phyloP scores from a whole-genome alignment of 495 filamentous ascomycete genomes.

The Neurospora sp. region DNA sequence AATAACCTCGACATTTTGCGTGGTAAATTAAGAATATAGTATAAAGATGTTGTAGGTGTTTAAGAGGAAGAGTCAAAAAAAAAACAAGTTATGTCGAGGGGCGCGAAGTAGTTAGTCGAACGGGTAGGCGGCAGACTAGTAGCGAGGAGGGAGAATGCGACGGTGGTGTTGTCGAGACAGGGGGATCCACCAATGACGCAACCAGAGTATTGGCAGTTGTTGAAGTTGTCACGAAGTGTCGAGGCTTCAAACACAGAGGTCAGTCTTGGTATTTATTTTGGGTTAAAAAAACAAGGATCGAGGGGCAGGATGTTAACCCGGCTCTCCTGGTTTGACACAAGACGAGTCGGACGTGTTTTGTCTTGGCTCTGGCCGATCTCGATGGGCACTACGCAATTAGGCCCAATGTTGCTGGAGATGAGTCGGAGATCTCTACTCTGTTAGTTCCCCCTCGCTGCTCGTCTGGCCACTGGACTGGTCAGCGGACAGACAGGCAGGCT shows the following conservation, averaged over 20 bases:
- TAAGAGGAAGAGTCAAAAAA: not conserved
- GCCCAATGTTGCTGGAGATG: not conserved
- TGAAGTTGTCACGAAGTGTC: not conserved
- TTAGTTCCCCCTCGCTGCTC: not conserved
- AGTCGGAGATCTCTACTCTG: not conserved
- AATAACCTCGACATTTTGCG: slow-evolving; percentile 19
- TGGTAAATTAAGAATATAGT: not conserved
- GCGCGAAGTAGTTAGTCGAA: not conserved
- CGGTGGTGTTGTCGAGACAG: not conserved
- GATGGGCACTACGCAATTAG: not conserved
- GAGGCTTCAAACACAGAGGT: not conserved
- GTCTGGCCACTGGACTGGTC: not conserved
- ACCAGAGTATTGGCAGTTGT: slow-evolving; percentile 1
- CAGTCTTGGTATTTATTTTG: not conserved
- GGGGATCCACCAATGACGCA: slow-evolving; percentile 23
- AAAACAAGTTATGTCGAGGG: not conserved
- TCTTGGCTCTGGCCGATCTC: not conserved
- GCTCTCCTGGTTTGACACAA: not conserved
- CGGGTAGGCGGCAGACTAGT: not conserved
- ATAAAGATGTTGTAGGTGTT: not conserved
- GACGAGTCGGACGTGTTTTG: not conserved
- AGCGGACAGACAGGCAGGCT: not conserved
- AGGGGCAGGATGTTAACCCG: not conserved
- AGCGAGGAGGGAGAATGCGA: not conserved
- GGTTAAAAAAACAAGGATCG: not conserved